phyloP scores from a whole-genome alignment of 495 filamentous ascomycete genomes.

The Aspergillus wentii region DNA sequence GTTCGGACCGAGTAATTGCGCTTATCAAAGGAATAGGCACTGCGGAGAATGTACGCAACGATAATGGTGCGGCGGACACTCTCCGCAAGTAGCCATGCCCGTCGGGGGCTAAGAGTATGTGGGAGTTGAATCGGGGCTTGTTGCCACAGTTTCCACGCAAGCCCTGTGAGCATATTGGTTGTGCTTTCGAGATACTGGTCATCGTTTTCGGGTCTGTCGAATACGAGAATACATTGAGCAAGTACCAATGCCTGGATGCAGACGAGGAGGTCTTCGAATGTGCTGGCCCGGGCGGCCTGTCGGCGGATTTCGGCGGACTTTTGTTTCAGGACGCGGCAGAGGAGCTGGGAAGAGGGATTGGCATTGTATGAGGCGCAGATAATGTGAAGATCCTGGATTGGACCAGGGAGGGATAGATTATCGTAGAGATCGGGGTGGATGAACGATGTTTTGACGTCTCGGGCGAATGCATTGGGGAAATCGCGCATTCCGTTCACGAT shows the following conservation, averaged over 20 bases:
- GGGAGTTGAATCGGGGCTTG: constrained; percentile 22
- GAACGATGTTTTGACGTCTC: constrained; percentile 20
- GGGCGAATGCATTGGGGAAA: constrained; percentile 15
- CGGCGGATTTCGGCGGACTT: constrained; percentile 13
- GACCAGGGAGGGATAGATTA: constrained; percentile 14
- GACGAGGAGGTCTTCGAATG: constrained; percentile 31
- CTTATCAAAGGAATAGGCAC: constrained; percentile 33
- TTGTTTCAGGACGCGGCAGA: constrained; percentile 19
- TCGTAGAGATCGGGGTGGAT: constrained; percentile 35
- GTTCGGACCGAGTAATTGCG: constrained; percentile 35
- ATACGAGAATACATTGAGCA: constrained; percentile 29
- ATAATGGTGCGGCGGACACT: constrained; percentile 40
- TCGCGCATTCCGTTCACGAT: constrained; percentile 16
- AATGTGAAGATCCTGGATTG: constrained; percentile 20
- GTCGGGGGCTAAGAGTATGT: constrained; percentile 23
- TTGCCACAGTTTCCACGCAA: constrained; percentile 18
- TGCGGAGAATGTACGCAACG: constrained; percentile 28
- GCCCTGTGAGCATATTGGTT: constrained; percentile 14
- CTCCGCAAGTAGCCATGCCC: constrained; percentile 41
- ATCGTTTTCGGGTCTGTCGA: constrained; percentile 16
- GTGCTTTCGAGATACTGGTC: constrained; percentile 18
- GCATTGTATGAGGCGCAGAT: constrained; percentile 18
- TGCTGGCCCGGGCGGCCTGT: constrained; percentile 13
- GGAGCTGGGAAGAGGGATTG: constrained; percentile 1
- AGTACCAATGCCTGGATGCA: constrained; percentile 31